Evolutionary conservation across 2,329 filamentous ascomycete species (phyloP).

Genomic region (Neonectria magnoliae): DNA sequence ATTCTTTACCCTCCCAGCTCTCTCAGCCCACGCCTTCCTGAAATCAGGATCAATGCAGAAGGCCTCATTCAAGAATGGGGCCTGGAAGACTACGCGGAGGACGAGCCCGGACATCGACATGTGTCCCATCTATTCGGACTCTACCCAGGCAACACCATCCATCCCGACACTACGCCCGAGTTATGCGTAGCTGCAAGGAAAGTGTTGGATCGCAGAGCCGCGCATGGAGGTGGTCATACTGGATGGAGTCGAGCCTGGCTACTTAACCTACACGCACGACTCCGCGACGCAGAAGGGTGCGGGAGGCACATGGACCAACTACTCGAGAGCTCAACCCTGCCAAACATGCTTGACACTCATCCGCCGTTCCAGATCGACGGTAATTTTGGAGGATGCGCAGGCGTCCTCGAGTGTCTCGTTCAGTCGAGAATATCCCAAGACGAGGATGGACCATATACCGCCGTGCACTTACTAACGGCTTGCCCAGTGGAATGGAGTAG

Average conservation of each 20-base stretch:
- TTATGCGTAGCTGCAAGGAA: slow-evolving; percentile 43
- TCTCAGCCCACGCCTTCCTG: slow-evolving; percentile 17
- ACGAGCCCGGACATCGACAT: slow-evolving; percentile 61
- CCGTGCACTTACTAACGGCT: slow-evolving; percentile 32
- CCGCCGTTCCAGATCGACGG: slow-evolving; percentile 46
- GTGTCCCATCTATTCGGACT: slow-evolving; percentile 61
- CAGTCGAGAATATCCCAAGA: slow-evolving; percentile 26
- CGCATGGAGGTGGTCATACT: slow-evolving; percentile 56
- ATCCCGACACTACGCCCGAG: slow-evolving; percentile 28
- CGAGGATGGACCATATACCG: background rate
- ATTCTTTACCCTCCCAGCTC: background rate
- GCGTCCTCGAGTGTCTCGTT: slow-evolving; percentile 35
- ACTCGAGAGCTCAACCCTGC: slow-evolving; percentile 25
- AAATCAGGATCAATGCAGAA: slow-evolving; percentile 26
- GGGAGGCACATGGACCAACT: slow-evolving; percentile 31
- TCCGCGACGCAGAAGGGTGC: slow-evolving; percentile 39
- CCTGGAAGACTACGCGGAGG: slow-evolving; percentile 48
- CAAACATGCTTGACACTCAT: slow-evolving; percentile 36
- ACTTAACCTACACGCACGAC: slow-evolving; percentile 58
- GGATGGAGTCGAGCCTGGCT: slow-evolving; percentile 64
- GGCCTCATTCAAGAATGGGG: slow-evolving; percentile 54
- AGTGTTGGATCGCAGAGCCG: slow-evolving; percentile 43
- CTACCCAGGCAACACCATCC: slow-evolving; percentile 51
- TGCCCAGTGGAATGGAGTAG: slow-evolving; percentile 26
- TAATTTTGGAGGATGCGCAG: slow-evolving; percentile 42